Base-by-base conservation (phyloP, 1,284 basidiomycete genomes). In the Marasmius fiardii region DNA sequence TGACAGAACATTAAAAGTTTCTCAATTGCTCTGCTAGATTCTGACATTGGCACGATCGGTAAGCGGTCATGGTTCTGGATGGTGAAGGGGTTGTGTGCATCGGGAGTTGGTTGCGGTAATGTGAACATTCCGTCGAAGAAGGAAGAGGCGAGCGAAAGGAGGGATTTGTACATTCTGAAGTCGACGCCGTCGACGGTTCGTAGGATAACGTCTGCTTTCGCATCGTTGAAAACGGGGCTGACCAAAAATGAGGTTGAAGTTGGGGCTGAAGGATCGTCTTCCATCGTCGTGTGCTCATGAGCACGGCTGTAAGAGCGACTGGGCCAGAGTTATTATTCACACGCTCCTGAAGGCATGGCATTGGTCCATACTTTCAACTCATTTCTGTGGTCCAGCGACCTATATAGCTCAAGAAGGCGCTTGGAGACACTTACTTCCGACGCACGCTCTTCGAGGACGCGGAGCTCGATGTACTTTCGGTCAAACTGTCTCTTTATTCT, bases 101-200 rank as follows among this genome's bases (percentile, higher is more conserved):
- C 10, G 28, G 28, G 10, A 31, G 28, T 31, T 28, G 62, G 60
- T n/a, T 65, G 67, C 5, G 73, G 70, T 10, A 72, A 61, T 2
- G 63, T 31, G 43, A 75, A 70, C 68, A 75, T 70, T 16, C 65
- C 64, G 18, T 65, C 56, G 61, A 77, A 75, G 57, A 75, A 61
- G 4, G 65, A 60, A n/a, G 72, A 73, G 2, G 67, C 66, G n/a
- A 68, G 60, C 6, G 63, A 63, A 23, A 76, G 67, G 52, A 75
- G 64, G 3, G 61, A 51, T n/a, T 66, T 68, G 57, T 68, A 66
- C 31, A 72, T 61, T 11, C 59, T 59, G 54, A 74, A 74, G 31
- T 67, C 53, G 14, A 71, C 56, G 4, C 58, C 47, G 51, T 75
- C 72, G 1, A 67, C 68, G 0, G 74, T 68, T 7, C 64, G 64